Conservation (phyloP, 192 early-diverging fungal species). For the Pilaira anomala region DNA sequence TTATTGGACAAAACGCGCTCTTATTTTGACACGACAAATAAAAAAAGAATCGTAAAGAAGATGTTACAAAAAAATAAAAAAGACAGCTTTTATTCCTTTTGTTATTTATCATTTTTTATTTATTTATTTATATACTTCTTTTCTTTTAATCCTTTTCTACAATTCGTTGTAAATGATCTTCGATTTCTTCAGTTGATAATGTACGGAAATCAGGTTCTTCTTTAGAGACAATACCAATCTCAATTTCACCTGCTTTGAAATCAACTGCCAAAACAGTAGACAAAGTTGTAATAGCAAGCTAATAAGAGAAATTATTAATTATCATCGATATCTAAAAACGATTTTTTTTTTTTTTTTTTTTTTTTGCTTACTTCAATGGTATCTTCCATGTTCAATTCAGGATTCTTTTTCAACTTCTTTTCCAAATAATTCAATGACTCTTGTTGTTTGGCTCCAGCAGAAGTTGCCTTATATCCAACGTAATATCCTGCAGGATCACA, state of each 20-base stretch:
- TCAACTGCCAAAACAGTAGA: slow-evolving; percentile 89
- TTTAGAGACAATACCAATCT: slow-evolving; percentile 84
- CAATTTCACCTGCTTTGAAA: slow-evolving; percentile 96
- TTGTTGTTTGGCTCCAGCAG: slow-evolving; percentile 92
- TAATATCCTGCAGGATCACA: slow-evolving; percentile 98
- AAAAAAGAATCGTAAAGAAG: neutral
- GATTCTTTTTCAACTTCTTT: slow-evolving; percentile 96
- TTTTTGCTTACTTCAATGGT: slow-evolving; percentile 95
- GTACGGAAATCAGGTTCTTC: slow-evolving; percentile 75
- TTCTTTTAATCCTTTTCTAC: slow-evolving; percentile 80
- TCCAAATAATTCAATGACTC: slow-evolving; percentile 96
- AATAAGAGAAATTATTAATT: neutral
- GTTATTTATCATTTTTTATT: too few relatives aligned
- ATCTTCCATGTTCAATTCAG: slow-evolving; percentile 75
- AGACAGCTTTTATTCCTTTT: too few relatives aligned
- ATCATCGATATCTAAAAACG: too few relatives aligned
- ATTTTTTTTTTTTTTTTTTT: too few relatives aligned
- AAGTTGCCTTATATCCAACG: slow-evolving; percentile 94
- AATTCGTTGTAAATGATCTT: slow-evolving; percentile 82
- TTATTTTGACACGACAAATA: neutral
- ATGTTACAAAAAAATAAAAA: too few relatives aligned
- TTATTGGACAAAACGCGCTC: too few relatives aligned
- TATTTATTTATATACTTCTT: neutral
- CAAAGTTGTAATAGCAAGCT: slow-evolving; percentile 93
- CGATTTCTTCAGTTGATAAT: slow-evolving; percentile 81